phyloP scores from a whole-genome alignment of 169 alveolate species.

The Plasmodium yoelii region DNA sequence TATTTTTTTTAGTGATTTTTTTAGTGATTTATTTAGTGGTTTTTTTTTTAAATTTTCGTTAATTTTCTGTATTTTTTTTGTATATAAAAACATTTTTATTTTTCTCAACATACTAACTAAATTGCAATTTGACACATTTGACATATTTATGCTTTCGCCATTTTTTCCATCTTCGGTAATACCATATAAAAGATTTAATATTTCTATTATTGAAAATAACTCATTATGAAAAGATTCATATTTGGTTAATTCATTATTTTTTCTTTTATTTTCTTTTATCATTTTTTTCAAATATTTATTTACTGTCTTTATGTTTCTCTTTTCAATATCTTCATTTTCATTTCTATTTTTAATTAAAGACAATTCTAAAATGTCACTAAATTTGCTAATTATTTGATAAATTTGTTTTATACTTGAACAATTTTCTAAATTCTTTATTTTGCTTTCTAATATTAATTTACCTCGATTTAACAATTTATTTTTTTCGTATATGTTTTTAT shows the following conservation, averaged over 20 bases:
- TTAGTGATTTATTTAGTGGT: no score
- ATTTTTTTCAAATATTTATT: conserved; percentile 6
- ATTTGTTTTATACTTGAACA: conserved; percentile 5
- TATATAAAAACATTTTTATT: conserved; percentile 36
- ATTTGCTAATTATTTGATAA: conserved; percentile 19
- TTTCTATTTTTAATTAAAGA: background rate
- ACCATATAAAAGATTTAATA: conserved; percentile 12
- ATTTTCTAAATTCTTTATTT: conserved; percentile 28
- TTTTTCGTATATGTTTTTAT: conserved; percentile 12
- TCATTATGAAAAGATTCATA: conserved; percentile 15
- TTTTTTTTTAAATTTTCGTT: conserved; percentile 1
- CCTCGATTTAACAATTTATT: background rate
- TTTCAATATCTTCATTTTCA: background rate
- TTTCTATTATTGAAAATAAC: conserved; percentile 9
- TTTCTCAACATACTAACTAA: conserved; percentile 1
- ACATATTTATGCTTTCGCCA: no score
- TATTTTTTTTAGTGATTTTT: background rate
- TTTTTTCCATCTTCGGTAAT: background rate
- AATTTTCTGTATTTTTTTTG: conserved; percentile 18
- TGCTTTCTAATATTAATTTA: conserved; percentile 21
- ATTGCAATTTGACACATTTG: background rate
- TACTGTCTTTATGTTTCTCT: background rate
- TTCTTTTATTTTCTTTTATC: background rate
- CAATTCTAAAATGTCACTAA: background rate
- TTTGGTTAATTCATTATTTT: background rate